These are phyloP conservation scores for Pyracantha coccinea DNA, from an alignment of 331 rosid species.

Conservation along the genomic window DNA sequence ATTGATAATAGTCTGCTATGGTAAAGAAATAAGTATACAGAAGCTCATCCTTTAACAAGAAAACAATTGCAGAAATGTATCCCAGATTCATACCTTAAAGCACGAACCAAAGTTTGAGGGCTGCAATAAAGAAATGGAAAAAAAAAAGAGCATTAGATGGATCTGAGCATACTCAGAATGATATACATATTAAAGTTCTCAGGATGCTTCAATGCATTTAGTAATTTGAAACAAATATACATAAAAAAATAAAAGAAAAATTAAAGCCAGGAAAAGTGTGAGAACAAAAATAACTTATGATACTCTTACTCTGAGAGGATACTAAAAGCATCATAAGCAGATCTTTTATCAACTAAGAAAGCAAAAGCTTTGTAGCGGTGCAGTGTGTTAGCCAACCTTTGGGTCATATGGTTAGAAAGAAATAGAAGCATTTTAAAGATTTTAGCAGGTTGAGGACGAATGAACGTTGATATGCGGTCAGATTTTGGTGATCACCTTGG, in stretches of 20 bases:
- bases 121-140: conserved; percentile 38
- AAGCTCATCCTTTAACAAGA: neutral
- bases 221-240: neutral
- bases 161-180: neutral
- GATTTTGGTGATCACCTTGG: neutral
- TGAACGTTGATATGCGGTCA: neutral
- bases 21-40: neutral
- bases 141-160: conserved; percentile 8
- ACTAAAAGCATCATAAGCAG: neutral
- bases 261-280: neutral
- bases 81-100: conserved; percentile 59
- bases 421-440: neutral
- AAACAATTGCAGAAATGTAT: neutral
- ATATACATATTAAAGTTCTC: neutral
- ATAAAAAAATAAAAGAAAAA: neutral
- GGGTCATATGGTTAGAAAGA: neutral
- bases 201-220: neutral
- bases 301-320: neutral
- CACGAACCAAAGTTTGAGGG: conserved; percentile 97
- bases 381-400: neutral
- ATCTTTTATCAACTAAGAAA: neutral
- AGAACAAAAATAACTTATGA: neutral
- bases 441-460: neutral
- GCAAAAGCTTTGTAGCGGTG: neutral
- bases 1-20: neutral